Base-by-base conservation (phyloP, 1,284 basidiomycete genomes). In the Ustilago trichophora region DNA sequence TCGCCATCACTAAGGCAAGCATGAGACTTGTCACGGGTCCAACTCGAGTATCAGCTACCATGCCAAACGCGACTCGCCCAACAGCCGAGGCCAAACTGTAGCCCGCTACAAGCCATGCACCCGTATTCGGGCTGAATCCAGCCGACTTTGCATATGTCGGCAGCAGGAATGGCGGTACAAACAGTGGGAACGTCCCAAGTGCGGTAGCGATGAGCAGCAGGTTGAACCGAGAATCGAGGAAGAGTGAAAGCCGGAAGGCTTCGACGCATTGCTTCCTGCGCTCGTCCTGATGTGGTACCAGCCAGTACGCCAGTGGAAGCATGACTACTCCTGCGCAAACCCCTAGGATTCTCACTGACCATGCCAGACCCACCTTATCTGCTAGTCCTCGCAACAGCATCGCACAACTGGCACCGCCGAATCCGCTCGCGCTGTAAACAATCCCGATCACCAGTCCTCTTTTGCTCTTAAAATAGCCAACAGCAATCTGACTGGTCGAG, bases 141-240 rank as follows among this genome's bases (percentile, higher is more conserved):
- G 81, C 72, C 15, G 73, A 72, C 25, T 66, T 60, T 9, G 78
- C 80, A 56, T 80, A 83, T 4, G 82, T 70, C 1, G 82, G 82
- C 6, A 83, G 67, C 58, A 81, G 77, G 71, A 82, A 82, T 21
- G 82, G 79, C 9, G 82, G 79, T 3, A 83, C 80, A 49, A 82
- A 75, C 16, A 83, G 69, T 2, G 80, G 77, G 46, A 83, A 83
- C 3, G 78, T 79, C 3, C 57, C 78, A 7, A 82, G 45, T 4
- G 76, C 79, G 4, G 76, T 79, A 0, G 75, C 67, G 11, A 74
- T 25, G 35, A 82, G 74, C 44, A 82, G 54, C 22, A 78, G 55
- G 22, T 70, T 62, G 60, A 82, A 82, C 12, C 76, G 73, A 18
- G 60, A 36, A 22, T 77, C 64, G 26, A 58, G 62, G 64, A 82